phyloP scores from a whole-genome alignment of 2,329 filamentous ascomycete species.

The Alternaria atra region DNA sequence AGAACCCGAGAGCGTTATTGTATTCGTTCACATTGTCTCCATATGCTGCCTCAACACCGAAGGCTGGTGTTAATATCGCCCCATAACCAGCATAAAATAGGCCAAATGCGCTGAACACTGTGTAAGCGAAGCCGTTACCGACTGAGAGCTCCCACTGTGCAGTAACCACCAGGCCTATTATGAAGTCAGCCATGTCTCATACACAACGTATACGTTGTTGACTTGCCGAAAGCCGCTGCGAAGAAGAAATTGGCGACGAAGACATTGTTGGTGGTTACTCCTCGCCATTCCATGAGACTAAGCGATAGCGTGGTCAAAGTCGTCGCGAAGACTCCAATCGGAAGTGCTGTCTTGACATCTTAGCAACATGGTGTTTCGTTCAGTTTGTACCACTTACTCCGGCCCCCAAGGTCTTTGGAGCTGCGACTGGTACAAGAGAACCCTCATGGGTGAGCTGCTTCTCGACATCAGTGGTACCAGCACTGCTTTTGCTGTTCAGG shows the following conservation, averaged over 20 bases:
- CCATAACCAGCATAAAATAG: constrained; percentile 63
- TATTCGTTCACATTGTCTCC: constrained; percentile 54
- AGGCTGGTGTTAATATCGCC: constrained; percentile 58
- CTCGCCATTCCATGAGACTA: constrained; percentile 65
- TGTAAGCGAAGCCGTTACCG: constrained; percentile 64
- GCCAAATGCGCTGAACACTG: constrained; percentile 64
- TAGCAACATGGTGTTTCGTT: neutral
- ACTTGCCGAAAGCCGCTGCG: constrained; percentile 57
- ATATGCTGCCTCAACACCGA: constrained; percentile 58
- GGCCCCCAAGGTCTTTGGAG: constrained; percentile 23
- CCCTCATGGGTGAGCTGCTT: constrained; percentile 23
- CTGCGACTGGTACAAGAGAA: neutral
- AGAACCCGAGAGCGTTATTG: constrained; percentile 62
- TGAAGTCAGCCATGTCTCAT: neutral
- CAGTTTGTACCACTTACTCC: constrained; percentile 13
- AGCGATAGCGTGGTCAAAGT: constrained; percentile 64
- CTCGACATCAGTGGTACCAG: constrained; percentile 21
- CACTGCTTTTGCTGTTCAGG: constrained; percentile 14
- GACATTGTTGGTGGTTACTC: constrained; percentile 60
- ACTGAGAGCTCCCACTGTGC: constrained; percentile 65
- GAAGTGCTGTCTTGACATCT: constrained; percentile 56
- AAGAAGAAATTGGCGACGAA: constrained; percentile 67
- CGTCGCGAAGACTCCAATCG: constrained; percentile 63
- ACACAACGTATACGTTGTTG: neutral
- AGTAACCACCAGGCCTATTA: constrained; percentile 56